Conservation (phyloP, 139 green algal species). For the Chlorella vulgaris region DNA sequence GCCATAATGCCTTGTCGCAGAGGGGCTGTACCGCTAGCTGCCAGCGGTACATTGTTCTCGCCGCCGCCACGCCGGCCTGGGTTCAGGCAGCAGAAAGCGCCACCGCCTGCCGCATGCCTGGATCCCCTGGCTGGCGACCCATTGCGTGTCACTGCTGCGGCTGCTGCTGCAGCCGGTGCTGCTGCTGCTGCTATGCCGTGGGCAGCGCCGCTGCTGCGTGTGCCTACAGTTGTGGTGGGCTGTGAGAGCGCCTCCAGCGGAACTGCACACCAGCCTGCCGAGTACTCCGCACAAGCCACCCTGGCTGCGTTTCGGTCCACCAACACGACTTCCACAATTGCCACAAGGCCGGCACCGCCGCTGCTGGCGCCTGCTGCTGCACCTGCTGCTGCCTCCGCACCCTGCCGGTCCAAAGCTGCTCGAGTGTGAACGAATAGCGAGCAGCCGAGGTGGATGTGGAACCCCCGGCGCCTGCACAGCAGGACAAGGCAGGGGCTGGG, state of each 20-base stretch:
- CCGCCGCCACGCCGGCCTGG: too few species aligned
- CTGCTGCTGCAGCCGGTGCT: too few species aligned
- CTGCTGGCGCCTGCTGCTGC: neutral
- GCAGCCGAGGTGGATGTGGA: constrained; percentile 57
- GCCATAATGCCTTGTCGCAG: neutral
- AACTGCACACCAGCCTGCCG: constrained; percentile 66
- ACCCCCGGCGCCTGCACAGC: constrained; percentile 18
- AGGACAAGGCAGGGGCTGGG: neutral
- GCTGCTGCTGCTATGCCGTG: neutral
- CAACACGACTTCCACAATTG: constrained; percentile 68
- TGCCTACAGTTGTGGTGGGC: neutral
- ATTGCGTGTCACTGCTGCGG: too few species aligned
- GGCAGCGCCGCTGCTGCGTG: too few species aligned
- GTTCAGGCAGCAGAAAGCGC: constrained; percentile 10
- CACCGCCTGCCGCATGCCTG: too few species aligned
- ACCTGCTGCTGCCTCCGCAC: neutral
- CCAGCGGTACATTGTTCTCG: too few species aligned
- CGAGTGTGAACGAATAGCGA: constrained; percentile 65
- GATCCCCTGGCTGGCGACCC: too few species aligned
- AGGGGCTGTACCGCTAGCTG: neutral
- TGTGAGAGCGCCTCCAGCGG: constrained; percentile 43
- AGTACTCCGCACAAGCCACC: constrained; percentile 53
- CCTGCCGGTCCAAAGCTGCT: too few species aligned
- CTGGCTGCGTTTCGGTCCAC: constrained; percentile 52
- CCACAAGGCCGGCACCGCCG: constrained; percentile 44